A percentile compares a stretch with the other conserved stretches of the same genome.
Evolutionary conservation across 2,329 filamentous ascomycete genomes (phyloP).

Genomic region (Spiromastix sp.): DNA sequence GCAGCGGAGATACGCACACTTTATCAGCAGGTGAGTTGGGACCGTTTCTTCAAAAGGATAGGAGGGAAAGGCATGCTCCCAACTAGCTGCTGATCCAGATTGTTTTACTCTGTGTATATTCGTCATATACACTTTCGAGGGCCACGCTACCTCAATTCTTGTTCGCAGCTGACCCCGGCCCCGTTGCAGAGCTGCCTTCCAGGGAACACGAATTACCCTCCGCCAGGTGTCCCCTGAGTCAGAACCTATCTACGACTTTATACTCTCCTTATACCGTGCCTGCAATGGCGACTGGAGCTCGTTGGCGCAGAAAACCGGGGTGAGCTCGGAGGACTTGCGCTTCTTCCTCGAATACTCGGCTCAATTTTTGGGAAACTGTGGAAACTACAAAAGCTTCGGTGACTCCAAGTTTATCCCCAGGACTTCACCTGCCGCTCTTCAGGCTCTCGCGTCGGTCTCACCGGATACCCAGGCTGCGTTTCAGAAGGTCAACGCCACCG

Average conservation of each 20-base stretch:
- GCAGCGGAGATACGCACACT: conserved; percentile 86
- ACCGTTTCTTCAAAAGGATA: no score
- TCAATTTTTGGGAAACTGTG: conserved; percentile 69
- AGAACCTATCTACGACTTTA: conserved; percentile 71
- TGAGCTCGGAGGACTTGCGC: conserved; percentile 54
- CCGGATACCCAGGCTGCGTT: conserved; percentile 55
- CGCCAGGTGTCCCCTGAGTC: conserved; percentile 75
- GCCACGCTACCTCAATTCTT: no score
- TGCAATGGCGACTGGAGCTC: conserved; percentile 60
- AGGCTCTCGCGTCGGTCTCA: conserved; percentile 50
- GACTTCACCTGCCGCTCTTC: conserved; percentile 52
- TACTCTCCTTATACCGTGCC: conserved; percentile 58
- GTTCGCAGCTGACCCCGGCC: no score
- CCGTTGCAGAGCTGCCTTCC: conserved; percentile 57
- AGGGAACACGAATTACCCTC: conserved; percentile 67
- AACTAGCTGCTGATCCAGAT: no score
- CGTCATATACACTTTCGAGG: no score
- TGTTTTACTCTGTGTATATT: no score
- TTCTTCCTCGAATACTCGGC: conserved; percentile 67
- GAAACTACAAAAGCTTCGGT: conserved; percentile 82
- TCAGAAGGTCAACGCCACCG: conserved; percentile 47
- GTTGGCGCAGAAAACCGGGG: conserved; percentile 53
- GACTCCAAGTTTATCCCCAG: conserved; percentile 76
- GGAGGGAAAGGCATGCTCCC: not conserved
- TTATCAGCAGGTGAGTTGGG: conserved; percentile 61